Conservation (phyloP, 768 basidiomycete species). For the Xerocomellus intermedius region DNA sequence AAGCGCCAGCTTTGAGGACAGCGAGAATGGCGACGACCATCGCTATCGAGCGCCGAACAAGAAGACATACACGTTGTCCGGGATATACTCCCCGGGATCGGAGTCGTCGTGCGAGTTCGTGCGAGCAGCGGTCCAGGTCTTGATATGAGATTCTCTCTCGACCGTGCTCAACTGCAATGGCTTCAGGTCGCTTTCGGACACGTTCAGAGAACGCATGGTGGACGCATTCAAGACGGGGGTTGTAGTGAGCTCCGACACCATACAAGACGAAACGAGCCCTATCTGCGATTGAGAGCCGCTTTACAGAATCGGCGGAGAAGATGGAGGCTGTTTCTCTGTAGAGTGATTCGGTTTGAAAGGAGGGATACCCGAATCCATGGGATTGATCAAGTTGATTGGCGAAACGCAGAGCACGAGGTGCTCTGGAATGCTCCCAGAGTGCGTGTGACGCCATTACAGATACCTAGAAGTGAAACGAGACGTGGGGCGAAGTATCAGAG, state of each 20-base stretch:
- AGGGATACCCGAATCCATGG: background rate
- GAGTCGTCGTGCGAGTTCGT: background rate
- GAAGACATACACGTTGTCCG: background rate
- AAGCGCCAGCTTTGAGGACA: background rate
- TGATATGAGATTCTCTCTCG: background rate
- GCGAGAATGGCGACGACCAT: background rate
- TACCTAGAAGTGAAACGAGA: background rate
- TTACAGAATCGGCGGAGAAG: background rate
- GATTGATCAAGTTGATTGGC: background rate
- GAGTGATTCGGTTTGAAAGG: background rate
- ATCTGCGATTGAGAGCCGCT: background rate
- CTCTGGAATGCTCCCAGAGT: background rate
- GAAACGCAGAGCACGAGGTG: background rate
- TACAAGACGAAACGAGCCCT: slow-evolving; percentile 1
- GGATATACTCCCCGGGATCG: background rate
- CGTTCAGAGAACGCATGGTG: background rate
- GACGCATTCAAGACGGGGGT: background rate
- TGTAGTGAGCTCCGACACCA: background rate
- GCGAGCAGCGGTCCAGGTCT: background rate
- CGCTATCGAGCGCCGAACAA: background rate
- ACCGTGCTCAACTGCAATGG: background rate
- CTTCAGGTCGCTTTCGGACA: background rate
- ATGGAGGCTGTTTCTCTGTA: background rate
- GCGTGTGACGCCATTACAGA: background rate
- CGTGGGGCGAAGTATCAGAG: background rate